Conservation (phyloP, 2,329 filamentous ascomycete genomes). For the Microdochium trichocladiopsis region DNA sequence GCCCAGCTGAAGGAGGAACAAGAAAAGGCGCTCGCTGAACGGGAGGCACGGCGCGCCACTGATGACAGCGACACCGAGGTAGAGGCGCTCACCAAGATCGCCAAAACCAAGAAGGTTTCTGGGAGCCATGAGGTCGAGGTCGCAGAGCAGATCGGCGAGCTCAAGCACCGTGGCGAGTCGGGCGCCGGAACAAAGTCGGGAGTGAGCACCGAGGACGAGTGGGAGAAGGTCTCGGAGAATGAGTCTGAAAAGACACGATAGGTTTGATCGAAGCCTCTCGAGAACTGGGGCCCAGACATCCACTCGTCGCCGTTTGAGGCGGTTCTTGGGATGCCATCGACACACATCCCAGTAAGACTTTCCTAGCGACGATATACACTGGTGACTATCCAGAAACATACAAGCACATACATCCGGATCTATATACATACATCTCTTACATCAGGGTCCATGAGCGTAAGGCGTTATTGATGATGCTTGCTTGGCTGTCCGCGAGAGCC, state of each 20-base stretch:
- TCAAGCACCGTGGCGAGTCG: conserved; percentile 38
- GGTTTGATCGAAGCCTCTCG: conserved; percentile 2
- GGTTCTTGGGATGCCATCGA: no score
- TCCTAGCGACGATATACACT: no score
- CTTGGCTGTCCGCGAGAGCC: no score
- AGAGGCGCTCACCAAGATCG: conserved; percentile 24
- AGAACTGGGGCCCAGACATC: background rate
- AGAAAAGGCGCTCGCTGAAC: conserved; percentile 24
- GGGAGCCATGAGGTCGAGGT: conserved; percentile 37
- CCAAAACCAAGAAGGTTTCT: conserved; percentile 12
- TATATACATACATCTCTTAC: no score
- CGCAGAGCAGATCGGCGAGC: conserved; percentile 31
- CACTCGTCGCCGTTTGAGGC: no score
- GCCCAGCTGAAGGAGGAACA: conserved; percentile 32
- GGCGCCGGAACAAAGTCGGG: conserved; percentile 44
- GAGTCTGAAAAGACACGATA: conserved; percentile 54
- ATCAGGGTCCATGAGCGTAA: no score
- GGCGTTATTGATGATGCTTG: no score
- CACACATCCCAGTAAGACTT: no score
- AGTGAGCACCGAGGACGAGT: conserved; percentile 86
- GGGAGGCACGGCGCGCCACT: conserved; percentile 19
- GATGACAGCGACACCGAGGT: conserved; percentile 46
- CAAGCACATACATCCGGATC: no score
- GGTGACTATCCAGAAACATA: no score
- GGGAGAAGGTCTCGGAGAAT: conserved; percentile 86